A percentile compares a stretch with the other conserved stretches of the same genome.
phyloP scores from a whole-genome alignment of 83 land plant genomes.

The Picea abies region DNA sequence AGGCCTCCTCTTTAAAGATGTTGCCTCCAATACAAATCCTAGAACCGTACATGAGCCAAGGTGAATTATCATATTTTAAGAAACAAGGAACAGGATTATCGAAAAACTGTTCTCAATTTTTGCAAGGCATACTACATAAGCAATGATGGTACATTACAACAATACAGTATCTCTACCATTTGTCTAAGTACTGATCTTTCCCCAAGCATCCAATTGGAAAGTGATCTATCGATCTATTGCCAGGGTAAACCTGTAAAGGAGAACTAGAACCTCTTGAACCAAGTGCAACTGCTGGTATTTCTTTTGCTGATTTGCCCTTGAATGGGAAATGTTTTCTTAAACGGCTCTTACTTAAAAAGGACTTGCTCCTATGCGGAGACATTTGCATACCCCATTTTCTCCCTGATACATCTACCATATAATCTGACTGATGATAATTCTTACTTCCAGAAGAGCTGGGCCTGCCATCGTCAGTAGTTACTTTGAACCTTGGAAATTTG shows the following conservation, averaged over 20 bases:
- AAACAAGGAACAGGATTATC: background rate
- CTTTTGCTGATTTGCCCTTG: conserved; percentile 48
- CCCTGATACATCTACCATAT: conserved; percentile 50
- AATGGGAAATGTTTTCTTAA: conserved; percentile 37
- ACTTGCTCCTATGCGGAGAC: conserved; percentile 30
- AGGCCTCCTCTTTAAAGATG: background rate
- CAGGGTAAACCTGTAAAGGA: background rate
- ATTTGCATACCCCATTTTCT: conserved; percentile 22
- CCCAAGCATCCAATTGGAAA: conserved; percentile 6
- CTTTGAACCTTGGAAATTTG: conserved; percentile 39
- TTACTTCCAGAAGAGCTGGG: conserved; percentile 33
- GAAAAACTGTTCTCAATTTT: background rate
- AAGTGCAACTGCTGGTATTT: conserved; percentile 18
- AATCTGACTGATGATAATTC: conserved; percentile 51
- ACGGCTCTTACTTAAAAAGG: conserved; percentile 32
- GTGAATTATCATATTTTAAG: background rate
- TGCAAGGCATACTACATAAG: background rate
- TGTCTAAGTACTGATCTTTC: background rate
- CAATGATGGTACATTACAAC: conserved; percentile 8
- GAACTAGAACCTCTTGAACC: conserved; percentile 4
- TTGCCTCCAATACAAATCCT: background rate
- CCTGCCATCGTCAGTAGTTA: conserved; percentile 36
- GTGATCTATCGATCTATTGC: background rate
- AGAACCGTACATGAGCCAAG: background rate
- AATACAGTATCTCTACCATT: background rate